Percentiles rank a stretch among this genome's conserved stretches.
Evolutionary conservation across 345 rosid species (phyloP).

Genomic region (Salix suchowensis): DNA sequence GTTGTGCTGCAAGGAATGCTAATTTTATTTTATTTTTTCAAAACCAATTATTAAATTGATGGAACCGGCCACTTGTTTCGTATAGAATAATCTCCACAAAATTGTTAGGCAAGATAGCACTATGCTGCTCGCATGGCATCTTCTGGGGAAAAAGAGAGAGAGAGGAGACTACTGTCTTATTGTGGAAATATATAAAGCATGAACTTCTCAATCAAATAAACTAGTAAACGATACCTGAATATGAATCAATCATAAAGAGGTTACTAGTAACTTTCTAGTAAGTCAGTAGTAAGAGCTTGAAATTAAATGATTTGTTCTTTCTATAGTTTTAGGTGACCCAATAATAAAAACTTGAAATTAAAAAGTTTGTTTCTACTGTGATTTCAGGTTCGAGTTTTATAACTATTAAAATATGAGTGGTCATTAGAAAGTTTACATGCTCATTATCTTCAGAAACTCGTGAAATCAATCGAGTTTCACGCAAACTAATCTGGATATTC

Average conservation of each 20-base stretch:
- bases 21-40: no score
- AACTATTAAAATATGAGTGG: no score
- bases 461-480: no score
- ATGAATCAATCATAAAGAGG: not conserved
- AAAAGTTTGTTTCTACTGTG: no score
- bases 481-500: rapidly evolving
- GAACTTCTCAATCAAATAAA: no score
- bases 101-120: no score
- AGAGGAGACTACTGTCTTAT: not conserved
- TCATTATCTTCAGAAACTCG: rapidly evolving
- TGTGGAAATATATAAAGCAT: not conserved
- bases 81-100: not conserved
- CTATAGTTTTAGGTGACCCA: rapidly evolving
- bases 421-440: no score
- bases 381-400: no score
- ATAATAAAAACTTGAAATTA: no score
- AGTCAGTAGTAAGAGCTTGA: rapidly evolving
- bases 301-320: no score
- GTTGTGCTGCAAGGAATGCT: not conserved
- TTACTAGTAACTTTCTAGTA: no score
- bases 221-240: not conserved
- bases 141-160: not conserved
- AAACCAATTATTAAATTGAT: not conserved
- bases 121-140: not conserved
- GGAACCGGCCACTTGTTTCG: not conserved